phyloP scores from a whole-genome alignment of 2,329 filamentous ascomycete genomes.

The Teratosphaeria nubilosa region DNA sequence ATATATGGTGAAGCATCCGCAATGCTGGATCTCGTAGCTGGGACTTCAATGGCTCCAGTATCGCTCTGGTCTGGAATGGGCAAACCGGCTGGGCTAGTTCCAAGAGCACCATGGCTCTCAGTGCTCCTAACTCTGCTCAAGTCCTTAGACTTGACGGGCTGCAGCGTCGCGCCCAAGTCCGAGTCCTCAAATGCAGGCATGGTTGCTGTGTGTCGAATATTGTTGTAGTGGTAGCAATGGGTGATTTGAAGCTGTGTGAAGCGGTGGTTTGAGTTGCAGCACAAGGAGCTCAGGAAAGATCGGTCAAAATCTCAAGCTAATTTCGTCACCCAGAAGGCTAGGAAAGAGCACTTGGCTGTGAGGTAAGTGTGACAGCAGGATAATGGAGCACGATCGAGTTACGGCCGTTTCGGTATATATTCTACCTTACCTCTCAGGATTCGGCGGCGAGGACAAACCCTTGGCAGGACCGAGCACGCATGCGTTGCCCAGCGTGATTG shows the following conservation, averaged over 20 bases:
- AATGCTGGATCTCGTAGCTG: constrained; percentile 56
- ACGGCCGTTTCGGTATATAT: background rate
- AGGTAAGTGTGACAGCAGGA: constrained; percentile 3
- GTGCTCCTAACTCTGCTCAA: constrained; percentile 14
- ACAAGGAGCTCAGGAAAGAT: background rate
- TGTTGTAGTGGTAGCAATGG: constrained; percentile 1
- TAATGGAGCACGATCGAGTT: background rate
- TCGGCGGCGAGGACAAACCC: background rate
- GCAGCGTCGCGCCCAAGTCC: constrained; percentile 36
- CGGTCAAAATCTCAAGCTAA: background rate
- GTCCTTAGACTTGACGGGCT: constrained; percentile 8
- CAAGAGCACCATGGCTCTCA: constrained; percentile 18
- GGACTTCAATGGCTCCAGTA: constrained; percentile 54
- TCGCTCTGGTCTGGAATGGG: constrained; percentile 35
- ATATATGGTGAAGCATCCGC: constrained; percentile 60
- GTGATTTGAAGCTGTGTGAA: background rate
- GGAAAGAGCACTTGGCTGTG: background rate
- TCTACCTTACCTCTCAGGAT: background rate
- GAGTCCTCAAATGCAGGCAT: constrained; percentile 54
- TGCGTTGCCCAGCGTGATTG: background rate
- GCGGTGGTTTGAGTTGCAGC: background rate
- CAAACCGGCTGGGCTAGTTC: constrained; percentile 24
- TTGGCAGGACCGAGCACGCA: background rate
- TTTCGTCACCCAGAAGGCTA: background rate
- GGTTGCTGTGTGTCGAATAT: constrained; percentile 23